Conservation (phyloP, 2,329 filamentous ascomycete genomes). For the Neocucurbitaria cava region DNA sequence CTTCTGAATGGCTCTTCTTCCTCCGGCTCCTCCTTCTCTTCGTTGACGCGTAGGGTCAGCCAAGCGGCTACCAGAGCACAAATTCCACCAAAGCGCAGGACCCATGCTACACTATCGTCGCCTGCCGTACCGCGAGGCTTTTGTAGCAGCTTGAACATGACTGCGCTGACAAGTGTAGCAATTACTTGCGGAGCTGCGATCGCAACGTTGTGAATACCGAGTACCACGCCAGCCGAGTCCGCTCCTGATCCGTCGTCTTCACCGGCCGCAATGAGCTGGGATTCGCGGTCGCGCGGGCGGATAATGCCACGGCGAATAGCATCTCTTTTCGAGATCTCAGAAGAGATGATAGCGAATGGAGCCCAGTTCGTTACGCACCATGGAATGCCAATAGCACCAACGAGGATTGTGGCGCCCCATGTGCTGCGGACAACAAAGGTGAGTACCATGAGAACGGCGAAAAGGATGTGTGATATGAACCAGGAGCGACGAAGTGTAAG, state of each 20-base stretch:
- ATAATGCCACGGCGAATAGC: slow-evolving; percentile 64
- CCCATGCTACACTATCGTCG: slow-evolving; percentile 86
- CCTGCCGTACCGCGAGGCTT: slow-evolving; percentile 85
- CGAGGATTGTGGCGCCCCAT: slow-evolving; percentile 74
- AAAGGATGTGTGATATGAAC: slow-evolving; percentile 85
- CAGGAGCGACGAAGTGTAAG: slow-evolving; percentile 89
- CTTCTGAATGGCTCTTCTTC: slow-evolving; percentile 30
- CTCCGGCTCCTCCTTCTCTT: slow-evolving; percentile 56
- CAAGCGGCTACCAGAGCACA: slow-evolving; percentile 79
- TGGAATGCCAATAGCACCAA: slow-evolving; percentile 83
- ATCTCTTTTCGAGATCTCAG: slow-evolving; percentile 86
- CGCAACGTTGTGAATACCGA: slow-evolving; percentile 95
- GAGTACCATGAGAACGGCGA: slow-evolving; percentile 79
- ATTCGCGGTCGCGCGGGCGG: slow-evolving; percentile 49
- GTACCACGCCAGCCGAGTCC: slow-evolving; percentile 85
- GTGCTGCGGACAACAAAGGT: slow-evolving; percentile 80
- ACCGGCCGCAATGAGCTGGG: slow-evolving; percentile 49
- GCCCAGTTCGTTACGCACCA: slow-evolving; percentile 96
- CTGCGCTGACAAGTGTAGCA: slow-evolving; percentile 81
- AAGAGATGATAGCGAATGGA: slow-evolving; percentile 92
- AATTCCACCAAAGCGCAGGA: slow-evolving; percentile 81
- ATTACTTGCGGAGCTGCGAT: slow-evolving; percentile 91
- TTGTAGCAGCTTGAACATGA: slow-evolving; percentile 85
- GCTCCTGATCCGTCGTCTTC: slow-evolving; percentile 65
- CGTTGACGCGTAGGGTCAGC: slow-evolving; percentile 71